Conservation (phyloP, 2,329 filamentous ascomycete genomes). For the Diplodia sapinea region DNA sequence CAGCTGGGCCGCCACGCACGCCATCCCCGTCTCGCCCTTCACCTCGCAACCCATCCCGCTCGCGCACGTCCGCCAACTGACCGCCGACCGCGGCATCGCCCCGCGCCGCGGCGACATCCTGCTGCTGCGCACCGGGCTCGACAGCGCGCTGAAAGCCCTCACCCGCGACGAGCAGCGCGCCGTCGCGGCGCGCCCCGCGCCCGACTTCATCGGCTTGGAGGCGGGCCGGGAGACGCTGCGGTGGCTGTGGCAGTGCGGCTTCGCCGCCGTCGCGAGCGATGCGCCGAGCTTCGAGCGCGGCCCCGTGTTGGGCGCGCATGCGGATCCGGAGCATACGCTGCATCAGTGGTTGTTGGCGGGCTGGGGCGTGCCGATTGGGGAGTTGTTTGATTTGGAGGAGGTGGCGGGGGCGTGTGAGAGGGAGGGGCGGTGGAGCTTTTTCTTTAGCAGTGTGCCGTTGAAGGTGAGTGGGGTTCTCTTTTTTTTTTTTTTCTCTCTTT, state of each 20-base stretch:
- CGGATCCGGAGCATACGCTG: constrained; percentile 38
- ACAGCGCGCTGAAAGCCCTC: constrained; percentile 41
- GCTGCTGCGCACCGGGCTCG: constrained; percentile 49
- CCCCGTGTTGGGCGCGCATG: constrained; percentile 46
- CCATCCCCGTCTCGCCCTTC: constrained; percentile 20
- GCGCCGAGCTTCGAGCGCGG: constrained; percentile 53
- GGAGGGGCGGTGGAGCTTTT: constrained; percentile 62
- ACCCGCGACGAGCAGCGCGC: constrained; percentile 36
- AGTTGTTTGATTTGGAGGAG: constrained; percentile 55
- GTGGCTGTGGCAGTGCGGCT: constrained; percentile 56
- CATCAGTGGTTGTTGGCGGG: constrained; percentile 55
- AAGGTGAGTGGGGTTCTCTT: constrained; percentile 48
- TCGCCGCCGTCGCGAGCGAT: constrained; percentile 55
- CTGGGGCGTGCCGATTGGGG: constrained; percentile 56
- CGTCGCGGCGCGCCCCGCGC: constrained; percentile 38
- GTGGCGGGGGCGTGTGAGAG: constrained; percentile 61
- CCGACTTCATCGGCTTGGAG: constrained; percentile 51
- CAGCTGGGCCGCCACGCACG: constrained; percentile 13
- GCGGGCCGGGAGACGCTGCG: constrained; percentile 43
- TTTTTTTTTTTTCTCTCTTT: background rate
- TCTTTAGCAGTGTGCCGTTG: constrained; percentile 65
- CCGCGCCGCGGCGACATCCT: constrained; percentile 38
- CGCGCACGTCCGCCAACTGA: constrained; percentile 32
- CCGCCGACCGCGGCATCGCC: constrained; percentile 30
- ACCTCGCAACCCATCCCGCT: constrained; percentile 33